Evolutionary conservation across 495 filamentous ascomycete genomes (phyloP), one percentile per base, ranked within the genome.

Genomic region (Glutinoglossum americanum): DNA sequence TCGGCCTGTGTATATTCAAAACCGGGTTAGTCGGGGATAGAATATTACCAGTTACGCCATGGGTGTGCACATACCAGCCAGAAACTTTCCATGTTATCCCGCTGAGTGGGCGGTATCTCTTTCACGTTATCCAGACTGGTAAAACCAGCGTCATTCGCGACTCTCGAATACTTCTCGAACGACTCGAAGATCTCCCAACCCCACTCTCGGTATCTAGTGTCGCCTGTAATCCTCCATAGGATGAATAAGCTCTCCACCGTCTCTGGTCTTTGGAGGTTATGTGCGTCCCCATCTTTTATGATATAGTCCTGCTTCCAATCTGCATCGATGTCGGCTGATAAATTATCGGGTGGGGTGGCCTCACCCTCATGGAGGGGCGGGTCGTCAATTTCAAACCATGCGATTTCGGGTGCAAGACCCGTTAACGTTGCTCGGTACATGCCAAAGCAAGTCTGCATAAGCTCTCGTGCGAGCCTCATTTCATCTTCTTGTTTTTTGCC

Each of bases 101-200:
- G 73, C 56, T 70, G 69, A 19, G 63, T 61, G 0, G 85, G 75
- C 3, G 87, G 87, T 27, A 87, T 67, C 8, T 69, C 69, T 58
- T 85, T 79, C 7, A 86, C 89, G 65, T 89, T 83, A 15, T 74
- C 75, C 44, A 99, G 72, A 56, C 83, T 89, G 1, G 86, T 87
- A 63, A 93, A 99, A 10, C 82, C 85, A 19, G 65, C 68, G 21
- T 80, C 76, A 27, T 86, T 84, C 21, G 77, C 70, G 3, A 93
- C 80, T 0, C 80, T 77, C 0, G 84, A 93, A 67, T 94, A 79
- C 60, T 84, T 80, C 65, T 89, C 72, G 67, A 99, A 97, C 0
- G 81, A 78, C 70, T 89, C 81, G 72, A 99, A 99, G 78, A 97
- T 97, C 60, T 93, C 81, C 92, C 92, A 99, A 8, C 93, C 92